These are phyloP conservation scores for Carex littledalei DNA, from an alignment of 176 grass and related monocot genomes.

Conservation along the genomic window DNA sequence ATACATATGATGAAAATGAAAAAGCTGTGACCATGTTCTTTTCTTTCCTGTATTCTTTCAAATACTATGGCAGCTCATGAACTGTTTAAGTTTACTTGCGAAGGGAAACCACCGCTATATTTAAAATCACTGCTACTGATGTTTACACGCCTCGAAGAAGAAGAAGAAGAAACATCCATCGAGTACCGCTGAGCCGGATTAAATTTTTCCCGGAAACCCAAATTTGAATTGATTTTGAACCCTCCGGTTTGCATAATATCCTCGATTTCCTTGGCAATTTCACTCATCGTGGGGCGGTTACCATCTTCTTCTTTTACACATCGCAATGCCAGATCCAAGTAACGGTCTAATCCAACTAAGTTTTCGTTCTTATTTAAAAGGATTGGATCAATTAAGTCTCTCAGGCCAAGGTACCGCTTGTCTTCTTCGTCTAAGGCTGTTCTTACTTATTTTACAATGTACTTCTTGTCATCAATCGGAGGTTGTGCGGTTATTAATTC, in stretches of 20 bases:
- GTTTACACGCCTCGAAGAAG: constrained; percentile 14
- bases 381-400: too few relatives aligned
- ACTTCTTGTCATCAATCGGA: constrained; percentile 42
- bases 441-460: constrained; percentile 61
- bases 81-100: constrained; percentile 36
- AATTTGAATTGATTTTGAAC: constrained; percentile 26
- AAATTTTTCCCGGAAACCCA: constrained; percentile 26
- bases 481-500: constrained; percentile 55
- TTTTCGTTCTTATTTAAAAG: constrained; percentile 2
- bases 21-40: neutral
- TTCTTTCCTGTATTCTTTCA: neutral
- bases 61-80: neutral
- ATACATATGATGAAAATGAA: neutral
- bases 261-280: constrained; percentile 59
- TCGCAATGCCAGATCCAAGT: constrained; percentile 47
- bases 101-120: constrained; percentile 54
- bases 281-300: constrained; percentile 51
- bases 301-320: constrained; percentile 32
- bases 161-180: constrained; percentile 17
- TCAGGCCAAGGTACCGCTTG: constrained; percentile 21
- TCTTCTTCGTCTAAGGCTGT: constrained; percentile 46
- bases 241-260: constrained; percentile 48
- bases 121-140: constrained; percentile 51
- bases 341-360: constrained; percentile 37
- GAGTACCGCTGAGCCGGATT: constrained; percentile 31